Evolutionary conservation across 2,329 filamentous ascomycete species (phyloP).

Genomic region (Coniella vitis): DNA sequence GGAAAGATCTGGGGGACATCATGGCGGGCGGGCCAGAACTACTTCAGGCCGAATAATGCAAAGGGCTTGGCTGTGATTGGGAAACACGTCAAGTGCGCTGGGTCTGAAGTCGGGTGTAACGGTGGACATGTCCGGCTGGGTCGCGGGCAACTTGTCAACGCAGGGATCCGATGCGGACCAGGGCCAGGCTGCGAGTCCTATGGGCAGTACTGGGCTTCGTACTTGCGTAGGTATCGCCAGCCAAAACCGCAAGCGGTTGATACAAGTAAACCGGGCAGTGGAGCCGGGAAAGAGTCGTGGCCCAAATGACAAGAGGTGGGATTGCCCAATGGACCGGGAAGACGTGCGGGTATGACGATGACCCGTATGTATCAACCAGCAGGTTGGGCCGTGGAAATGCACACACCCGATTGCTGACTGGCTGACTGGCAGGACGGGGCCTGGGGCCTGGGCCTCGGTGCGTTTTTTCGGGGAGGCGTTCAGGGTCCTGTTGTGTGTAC

Average conservation of each 20-base stretch:
- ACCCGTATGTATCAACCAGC: background rate
- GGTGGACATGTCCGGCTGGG: slow-evolving; percentile 15
- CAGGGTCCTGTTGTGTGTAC: slow-evolving; percentile 22
- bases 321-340: slow-evolving; percentile 8
- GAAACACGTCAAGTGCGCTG: slow-evolving; percentile 5
- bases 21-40: slow-evolving; percentile 21
- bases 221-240: too few relatives aligned
- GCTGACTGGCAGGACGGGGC: background rate
- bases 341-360: slow-evolving; percentile 10
- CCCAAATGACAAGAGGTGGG: slow-evolving; percentile 10
- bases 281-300: background rate
- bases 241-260: background rate
- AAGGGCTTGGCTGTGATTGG: slow-evolving; percentile 11
- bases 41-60: slow-evolving; percentile 12
- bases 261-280: background rate
- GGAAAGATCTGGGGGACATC: slow-evolving; percentile 34
- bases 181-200: slow-evolving; percentile 2
- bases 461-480: background rate
- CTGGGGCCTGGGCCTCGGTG: background rate
- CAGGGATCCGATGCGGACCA: slow-evolving; percentile 1
- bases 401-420: background rate
- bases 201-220: too few relatives aligned
- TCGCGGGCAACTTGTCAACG: background rate
- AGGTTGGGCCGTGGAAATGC: background rate
- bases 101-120: slow-evolving; percentile 4